These are phyloP conservation scores for Phialocephala sp. DNA, from an alignment of 2,329 filamentous ascomycete genomes.

Conservation along the genomic window DNA sequence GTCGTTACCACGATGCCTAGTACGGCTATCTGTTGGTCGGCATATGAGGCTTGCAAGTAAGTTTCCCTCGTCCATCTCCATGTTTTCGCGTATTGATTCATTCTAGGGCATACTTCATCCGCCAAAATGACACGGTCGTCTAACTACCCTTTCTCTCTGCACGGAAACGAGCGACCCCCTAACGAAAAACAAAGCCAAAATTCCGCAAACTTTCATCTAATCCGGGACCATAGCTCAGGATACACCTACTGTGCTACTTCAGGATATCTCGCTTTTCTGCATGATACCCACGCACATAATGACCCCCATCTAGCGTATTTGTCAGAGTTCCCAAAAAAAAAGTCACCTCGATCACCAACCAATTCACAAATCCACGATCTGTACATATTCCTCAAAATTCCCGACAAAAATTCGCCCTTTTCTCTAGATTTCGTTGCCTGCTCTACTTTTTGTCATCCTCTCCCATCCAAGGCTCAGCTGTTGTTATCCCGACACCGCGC, in stretches of 20 bases:
- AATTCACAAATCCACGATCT: not conserved
- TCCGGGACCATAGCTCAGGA: conserved; percentile 2
- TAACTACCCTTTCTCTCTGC: conserved; percentile 25
- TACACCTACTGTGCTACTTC: not conserved
- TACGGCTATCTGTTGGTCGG: conserved; percentile 98
- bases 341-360: not conserved
- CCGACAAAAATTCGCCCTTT: conserved; percentile 6
- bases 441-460: not conserved
- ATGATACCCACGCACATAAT: not conserved
- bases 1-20: conserved; percentile 98
- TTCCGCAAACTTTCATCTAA: not conserved
- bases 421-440: conserved; percentile 10
- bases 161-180: conserved; percentile 5
- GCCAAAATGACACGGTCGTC: conserved; percentile 51
- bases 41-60: conserved; percentile 72
- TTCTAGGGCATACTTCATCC: conserved; percentile 64
- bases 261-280: conserved; percentile 9
- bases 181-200: not conserved
- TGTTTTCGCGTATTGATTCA: conserved; percentile 16
- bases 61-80: conserved; percentile 38
- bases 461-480: not conserved
- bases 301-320: not conserved
- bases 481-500: too few relatives aligned
- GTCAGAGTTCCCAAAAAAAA: not conserved
- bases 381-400: conserved; percentile 3